Base-by-base conservation (phyloP, 1,284 basidiomycete genomes). In the Takashimella koratensis region DNA sequence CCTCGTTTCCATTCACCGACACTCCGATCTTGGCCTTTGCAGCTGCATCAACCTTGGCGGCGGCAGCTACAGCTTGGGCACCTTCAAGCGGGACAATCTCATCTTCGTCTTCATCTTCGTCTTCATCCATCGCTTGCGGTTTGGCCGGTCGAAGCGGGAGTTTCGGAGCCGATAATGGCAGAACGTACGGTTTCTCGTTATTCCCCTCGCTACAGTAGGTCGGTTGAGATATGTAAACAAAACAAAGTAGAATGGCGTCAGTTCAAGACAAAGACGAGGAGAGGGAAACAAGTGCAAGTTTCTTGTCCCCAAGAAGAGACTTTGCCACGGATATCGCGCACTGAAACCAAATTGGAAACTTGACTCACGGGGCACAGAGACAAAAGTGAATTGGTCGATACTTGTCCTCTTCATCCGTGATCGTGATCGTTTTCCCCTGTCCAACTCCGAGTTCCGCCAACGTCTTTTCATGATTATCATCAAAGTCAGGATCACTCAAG, bases 341-440 rank as follows among this genome's bases (percentile, higher is more conserved):
- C 6, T 3, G 8, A 42, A 20, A n/a, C 41, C 10, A 4, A 3
- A 12, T 19, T 13, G 21, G 1, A 45, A 1, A 11, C 1, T 21
- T 43, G 25, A 82, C 90, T 74, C 66, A 92, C 89, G 88, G 78
- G 27, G 77, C 73, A 43, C 83, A 82, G 24, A 95, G 69, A 2
- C 82, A 86, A n/a, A 93, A 80, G 12, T 85, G 81, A 43, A 94
- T 81, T 2, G 86, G 88, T 10, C 80, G 83, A 69, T 79, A 82
- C 60, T 85, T 84, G n/a, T 83, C 87, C 43, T 95, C 90, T 49
- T 76, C 74, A 58, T 76, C 75, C 44, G 86, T 86, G 23, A 98
- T 85, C 1, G 85, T 86, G 62, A 98, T 68, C 74, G 94, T 91
- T 74, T 86, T 90, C 12, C 75, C 75, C 4, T 74, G 58, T 12